Conservation (phyloP, 129 eudicot species). For the Ambrosia trifida region DNA sequence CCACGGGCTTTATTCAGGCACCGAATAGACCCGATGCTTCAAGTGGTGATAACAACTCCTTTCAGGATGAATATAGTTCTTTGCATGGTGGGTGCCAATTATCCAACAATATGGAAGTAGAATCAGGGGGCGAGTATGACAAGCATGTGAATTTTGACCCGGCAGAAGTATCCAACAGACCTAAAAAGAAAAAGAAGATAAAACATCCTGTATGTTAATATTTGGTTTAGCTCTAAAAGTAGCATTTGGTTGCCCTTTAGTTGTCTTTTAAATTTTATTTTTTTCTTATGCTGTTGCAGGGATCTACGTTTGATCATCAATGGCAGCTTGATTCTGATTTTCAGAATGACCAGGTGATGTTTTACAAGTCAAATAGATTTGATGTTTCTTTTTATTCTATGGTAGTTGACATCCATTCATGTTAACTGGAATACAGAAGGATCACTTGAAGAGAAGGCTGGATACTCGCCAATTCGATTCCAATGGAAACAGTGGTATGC, state of each 20-base stretch:
- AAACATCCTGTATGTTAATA: conserved; percentile 58
- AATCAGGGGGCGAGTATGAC: conserved; percentile 68
- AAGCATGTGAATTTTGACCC: conserved; percentile 62
- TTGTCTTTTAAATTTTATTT: conserved; percentile 3
- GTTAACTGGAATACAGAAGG: conserved; percentile 55
- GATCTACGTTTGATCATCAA: conserved; percentile 59
- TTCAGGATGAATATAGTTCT: conserved; percentile 87
- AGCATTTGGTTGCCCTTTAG: conserved; percentile 7
- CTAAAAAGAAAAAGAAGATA: conserved; percentile 86
- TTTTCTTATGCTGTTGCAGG: conserved; percentile 37
- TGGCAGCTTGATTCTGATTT: conserved; percentile 71
- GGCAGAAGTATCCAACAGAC: conserved; percentile 63
- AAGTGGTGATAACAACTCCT: conserved; percentile 92
- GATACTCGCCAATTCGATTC: conserved; percentile 67
- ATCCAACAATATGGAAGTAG: conserved; percentile 71
- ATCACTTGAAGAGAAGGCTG: conserved; percentile 63
- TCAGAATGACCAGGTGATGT: conserved; percentile 81
- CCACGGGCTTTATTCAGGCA: conserved; percentile 53
- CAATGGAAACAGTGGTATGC: conserved; percentile 72
- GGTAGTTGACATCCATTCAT: conserved; percentile 10
- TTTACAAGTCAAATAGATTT: neutral
- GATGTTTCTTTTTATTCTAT: conserved; percentile 1
- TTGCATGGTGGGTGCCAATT: conserved; percentile 57
- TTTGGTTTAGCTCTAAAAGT: conserved; percentile 11
- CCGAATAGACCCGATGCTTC: conserved; percentile 77